Conservation (phyloP, 1,284 basidiomycete species). For the Neonothopanus nambi region DNA sequence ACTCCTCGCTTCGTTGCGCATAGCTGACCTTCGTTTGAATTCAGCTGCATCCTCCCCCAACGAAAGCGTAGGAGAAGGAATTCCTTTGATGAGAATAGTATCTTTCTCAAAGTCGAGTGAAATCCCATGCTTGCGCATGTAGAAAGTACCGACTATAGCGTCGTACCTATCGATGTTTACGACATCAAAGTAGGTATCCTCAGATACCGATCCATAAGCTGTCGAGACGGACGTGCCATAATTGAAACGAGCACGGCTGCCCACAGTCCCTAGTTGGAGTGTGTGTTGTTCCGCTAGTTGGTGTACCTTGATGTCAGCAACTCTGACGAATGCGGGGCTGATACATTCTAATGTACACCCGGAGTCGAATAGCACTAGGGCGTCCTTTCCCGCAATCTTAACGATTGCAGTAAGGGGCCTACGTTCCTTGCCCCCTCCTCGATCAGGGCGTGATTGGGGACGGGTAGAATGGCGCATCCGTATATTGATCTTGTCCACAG, state of each 20-base stretch:
- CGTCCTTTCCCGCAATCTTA: constrained; percentile 1
- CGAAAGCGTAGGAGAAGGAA: constrained; percentile 12
- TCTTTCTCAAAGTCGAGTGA: constrained; percentile 13
- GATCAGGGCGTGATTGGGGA: not conserved
- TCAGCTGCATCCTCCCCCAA: too few species aligned
- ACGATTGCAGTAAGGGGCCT: constrained; percentile 6
- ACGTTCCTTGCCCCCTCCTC: not conserved
- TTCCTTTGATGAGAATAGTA: not conserved
- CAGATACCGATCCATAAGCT: not conserved
- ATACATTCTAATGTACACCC: constrained; percentile 16
- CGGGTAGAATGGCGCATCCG: not conserved
- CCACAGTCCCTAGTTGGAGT: constrained; percentile 16
- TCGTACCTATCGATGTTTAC: constrained; percentile 19
- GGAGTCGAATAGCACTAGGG: constrained; percentile 18
- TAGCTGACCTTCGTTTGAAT: constrained; percentile 4
- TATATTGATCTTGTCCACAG: not conserved
- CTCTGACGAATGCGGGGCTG: constrained; percentile 15
- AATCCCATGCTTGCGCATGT: too few species aligned
- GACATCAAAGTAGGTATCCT: constrained; percentile 17
- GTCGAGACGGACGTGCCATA: constrained; percentile 5
- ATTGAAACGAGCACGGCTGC: constrained; percentile 17
- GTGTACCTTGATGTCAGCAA: constrained; percentile 12
- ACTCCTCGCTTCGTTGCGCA: constrained; percentile 8
- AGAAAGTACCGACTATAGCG: constrained; percentile 12
- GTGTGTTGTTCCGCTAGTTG: constrained; percentile 13